Evolutionary conservation across 129 eudicot species (phyloP).

Genomic region (Deinandra increscens): DNA sequence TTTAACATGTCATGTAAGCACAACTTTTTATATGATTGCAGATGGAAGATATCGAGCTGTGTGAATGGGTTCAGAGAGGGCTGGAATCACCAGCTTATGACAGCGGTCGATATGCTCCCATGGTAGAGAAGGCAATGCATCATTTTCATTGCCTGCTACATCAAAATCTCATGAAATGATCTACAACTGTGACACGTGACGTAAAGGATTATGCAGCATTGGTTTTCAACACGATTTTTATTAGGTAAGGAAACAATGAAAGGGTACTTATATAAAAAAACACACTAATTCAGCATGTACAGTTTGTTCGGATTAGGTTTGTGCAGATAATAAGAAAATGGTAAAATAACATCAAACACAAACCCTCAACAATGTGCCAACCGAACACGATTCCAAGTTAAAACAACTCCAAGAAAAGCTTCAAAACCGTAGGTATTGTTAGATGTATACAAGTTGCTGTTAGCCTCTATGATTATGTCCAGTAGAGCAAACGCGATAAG

Average conservation of each 20-base stretch:
- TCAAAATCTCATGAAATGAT: slow-evolving; percentile 35
- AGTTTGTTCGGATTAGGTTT: slow-evolving; percentile 19
- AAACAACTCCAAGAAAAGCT: slow-evolving; percentile 9
- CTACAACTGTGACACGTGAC: background rate
- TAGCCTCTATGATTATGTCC: slow-evolving; percentile 26
- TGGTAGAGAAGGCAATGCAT: slow-evolving; percentile 81
- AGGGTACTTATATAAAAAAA: background rate
- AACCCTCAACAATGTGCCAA: slow-evolving; percentile 5
- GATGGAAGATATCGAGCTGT: slow-evolving; percentile 70
- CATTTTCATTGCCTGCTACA: slow-evolving; percentile 77
- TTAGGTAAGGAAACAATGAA: background rate
- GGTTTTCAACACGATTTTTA: background rate
- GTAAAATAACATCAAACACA: slow-evolving; percentile 19
- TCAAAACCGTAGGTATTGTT: slow-evolving; percentile 15
- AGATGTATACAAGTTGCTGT: slow-evolving; percentile 25
- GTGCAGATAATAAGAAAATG: slow-evolving; percentile 12
- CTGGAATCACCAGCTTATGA: slow-evolving; percentile 78
- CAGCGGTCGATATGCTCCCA: slow-evolving; percentile 69
- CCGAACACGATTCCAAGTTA: slow-evolving; percentile 6
- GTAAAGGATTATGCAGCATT: background rate
- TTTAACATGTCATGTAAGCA: background rate
- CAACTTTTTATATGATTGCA: slow-evolving; percentile 21
- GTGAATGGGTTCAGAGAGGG: slow-evolving; percentile 86
- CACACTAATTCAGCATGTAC: slow-evolving; percentile 23
- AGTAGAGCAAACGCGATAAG: slow-evolving; percentile 20